Base-by-base conservation (phyloP, 1,284 basidiomycete species). In the Tilletiaria anomala region DNA sequence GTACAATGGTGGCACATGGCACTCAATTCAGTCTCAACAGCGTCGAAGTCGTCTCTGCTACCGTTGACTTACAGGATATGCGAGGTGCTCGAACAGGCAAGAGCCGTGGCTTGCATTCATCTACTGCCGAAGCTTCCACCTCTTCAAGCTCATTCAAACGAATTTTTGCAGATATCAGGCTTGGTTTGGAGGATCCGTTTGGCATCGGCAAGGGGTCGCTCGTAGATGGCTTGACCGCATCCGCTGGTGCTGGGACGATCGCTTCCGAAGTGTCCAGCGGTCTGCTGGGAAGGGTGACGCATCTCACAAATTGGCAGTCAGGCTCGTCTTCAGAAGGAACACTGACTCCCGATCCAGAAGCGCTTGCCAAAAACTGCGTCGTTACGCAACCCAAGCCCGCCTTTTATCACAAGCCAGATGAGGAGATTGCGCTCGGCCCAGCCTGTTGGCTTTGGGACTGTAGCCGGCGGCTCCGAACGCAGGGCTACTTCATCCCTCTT, bases 391-490 rank as follows among this genome's bases (percentile, higher is more conserved):
- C 19, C 26, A 45, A 75, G 12, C 73, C 79, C 44, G 78, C 86
- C 34, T 72, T 70, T 38, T 94, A 84, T 67, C 88, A 96, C 66
- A 74, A 62, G 8, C 86, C 91, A 0, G 88, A 94, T 68, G 89
- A 96, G 68, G 93, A 97, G 70, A 94, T 97, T 50, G 89, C 91
- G 85, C 73, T 94, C 2, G 93, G 91, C 4, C 91, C 91, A 1
- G 93, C 91, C 3, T 97, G 91, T 65, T 99, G 91, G 91, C 74
- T 99, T 6, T 99, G 91, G 93, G 93, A 99, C 68, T 97, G 97
- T 61, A 76, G 97, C 32, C 76, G 91, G 19, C 79, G 91, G 29
- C 96, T 89, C 12, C 75, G 85, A 4, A 87, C 83, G 0, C 85
- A 91, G 57, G 91, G 93, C 1, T 97, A 89, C 71, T 96, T 97